These are phyloP conservation scores for Penicillium sclerotigenum DNA, from an alignment of 2,329 filamentous ascomycete species.

Conservation along the genomic window DNA sequence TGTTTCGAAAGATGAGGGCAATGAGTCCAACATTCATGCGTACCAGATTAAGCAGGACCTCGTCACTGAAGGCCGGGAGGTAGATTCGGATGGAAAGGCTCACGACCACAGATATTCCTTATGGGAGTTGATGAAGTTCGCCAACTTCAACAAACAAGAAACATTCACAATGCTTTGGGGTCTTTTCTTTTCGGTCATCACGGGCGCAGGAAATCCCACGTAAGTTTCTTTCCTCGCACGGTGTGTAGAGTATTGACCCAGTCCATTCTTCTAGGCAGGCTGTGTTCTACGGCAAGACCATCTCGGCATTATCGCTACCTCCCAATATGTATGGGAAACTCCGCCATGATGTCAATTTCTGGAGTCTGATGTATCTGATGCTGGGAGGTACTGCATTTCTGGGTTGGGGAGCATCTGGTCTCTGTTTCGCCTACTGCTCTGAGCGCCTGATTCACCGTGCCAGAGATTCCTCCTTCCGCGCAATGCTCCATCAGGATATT, in stretches of 20 bases:
- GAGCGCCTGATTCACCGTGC: slow-evolving; percentile 80
- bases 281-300: slow-evolving; percentile 67
- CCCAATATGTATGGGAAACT: background rate
- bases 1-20: background rate
- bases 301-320: slow-evolving; percentile 30
- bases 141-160: slow-evolving; percentile 7
- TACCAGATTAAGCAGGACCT: background rate
- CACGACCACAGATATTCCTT: slow-evolving; percentile 60
- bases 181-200: slow-evolving; percentile 1
- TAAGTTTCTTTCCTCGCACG: slow-evolving; percentile 72
- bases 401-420: slow-evolving; percentile 50
- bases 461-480: slow-evolving; percentile 75
- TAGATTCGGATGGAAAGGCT: slow-evolving; percentile 31
- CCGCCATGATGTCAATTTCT: background rate
- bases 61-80: slow-evolving; percentile 25
- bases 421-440: slow-evolving; percentile 77
- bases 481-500: slow-evolving; percentile 89
- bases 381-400: background rate
- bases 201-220: background rate
- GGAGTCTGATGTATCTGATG: slow-evolving; percentile 4
- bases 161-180: slow-evolving; percentile 42
- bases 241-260: slow-evolving; percentile 27
- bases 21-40: background rate
- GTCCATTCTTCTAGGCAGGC: slow-evolving; percentile 63
- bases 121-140: slow-evolving; percentile 9